These are phyloP conservation scores for Trichosporon ovoides DNA, from an alignment of 1,284 basidiomycete genomes.

Conservation along the genomic window DNA sequence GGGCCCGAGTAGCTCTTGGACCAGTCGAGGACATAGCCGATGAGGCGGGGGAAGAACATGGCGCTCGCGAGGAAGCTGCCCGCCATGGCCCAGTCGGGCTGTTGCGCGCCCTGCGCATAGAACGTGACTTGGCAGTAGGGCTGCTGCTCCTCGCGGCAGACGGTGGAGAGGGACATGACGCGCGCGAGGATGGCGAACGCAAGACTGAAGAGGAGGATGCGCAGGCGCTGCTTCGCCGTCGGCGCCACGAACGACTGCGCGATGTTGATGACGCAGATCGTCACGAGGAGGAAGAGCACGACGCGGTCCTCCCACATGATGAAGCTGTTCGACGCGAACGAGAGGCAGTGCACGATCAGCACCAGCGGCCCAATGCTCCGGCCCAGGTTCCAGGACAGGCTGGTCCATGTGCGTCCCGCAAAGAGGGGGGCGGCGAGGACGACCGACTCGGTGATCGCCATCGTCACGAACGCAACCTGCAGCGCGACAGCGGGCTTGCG, in stretches of 20 bases:
- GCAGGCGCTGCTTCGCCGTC: conserved; percentile 62
- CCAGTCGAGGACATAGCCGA: conserved; percentile 59
- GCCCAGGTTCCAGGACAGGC: conserved; percentile 24
- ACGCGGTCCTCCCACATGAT: conserved; percentile 92
- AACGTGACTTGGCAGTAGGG: conserved; percentile 80
- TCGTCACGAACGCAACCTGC: conserved; percentile 22
- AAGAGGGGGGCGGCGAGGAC: conserved; percentile 31
- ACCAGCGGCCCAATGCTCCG: conserved; percentile 51
- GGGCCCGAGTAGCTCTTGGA: conserved; percentile 70
- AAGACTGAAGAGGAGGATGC: conserved; percentile 66
- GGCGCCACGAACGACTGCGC: conserved; percentile 60
- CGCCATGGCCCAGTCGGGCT: conserved; percentile 59
- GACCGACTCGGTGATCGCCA: conserved; percentile 36
- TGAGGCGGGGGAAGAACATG: conserved; percentile 55
- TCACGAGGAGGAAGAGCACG: conserved; percentile 65
- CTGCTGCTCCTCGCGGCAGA: conserved; percentile 93
- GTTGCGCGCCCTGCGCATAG: conserved; percentile 64
- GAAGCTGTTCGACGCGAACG: conserved; percentile 87
- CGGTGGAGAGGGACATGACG: conserved; percentile 66
- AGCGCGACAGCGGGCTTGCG: conserved; percentile 54
- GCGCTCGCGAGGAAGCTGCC: conserved; percentile 57
- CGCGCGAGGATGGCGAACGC: conserved; percentile 67
- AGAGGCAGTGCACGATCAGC: conserved; percentile 62
- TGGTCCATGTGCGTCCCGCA: conserved; percentile 10
- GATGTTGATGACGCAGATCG: conserved; percentile 56